Evolutionary conservation across 306 rosid species (phyloP), one percentile per base, ranked within the genome.

Genomic region (Phaseolus lunatus): DNA sequence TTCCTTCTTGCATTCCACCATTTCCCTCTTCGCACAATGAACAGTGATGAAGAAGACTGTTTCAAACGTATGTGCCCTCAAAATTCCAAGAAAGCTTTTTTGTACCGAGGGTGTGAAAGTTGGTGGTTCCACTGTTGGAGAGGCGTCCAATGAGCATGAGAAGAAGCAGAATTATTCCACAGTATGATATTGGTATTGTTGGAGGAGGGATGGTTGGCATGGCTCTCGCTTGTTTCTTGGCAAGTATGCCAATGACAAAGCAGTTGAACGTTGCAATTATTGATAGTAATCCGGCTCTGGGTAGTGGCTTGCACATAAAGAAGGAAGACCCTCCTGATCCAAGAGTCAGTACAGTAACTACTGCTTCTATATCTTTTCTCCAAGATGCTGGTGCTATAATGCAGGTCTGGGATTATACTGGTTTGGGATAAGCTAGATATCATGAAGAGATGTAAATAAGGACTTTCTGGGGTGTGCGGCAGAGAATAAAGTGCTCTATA

Each of bases 381-480:
- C 84, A 54, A 95, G 98, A n/a, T n/a, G n/a, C n/a, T n/a, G n/a
- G n/a, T n/a, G n/a, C n/a, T n/a, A n/a, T n/a, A n/a, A n/a, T n/a
- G 79, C 89, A 94, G 98, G 96, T 94, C 56, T 94, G 95, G 97
- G 97, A 92, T 80, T 92, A 92, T 83, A 90, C 96, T 72, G 96
- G 96, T 64, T 82, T 90, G 78, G 98, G 97, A 45, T 90, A 84
- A 85, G 92, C 93, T 47, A 94, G 88, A 83, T 94, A 94, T 58
- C 73, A 85, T 73, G 95, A 80, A 78, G 88, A 82, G 96, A 94
- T 82, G 90, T 80, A 78, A 78, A 94, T 76, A 94, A 90, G 86
- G 96, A 94, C 76, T 68, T 54, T 86, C 88, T 94, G 13, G 97
- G 98, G 83, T 94, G 96, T 70, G 97, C 92, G 22, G 98, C 92